A percentile compares a stretch with the other conserved stretches of the same genome.
Conservation (phyloP, 805 yeast species). For the Zygosaccharomyces kombuchaensis region DNA sequence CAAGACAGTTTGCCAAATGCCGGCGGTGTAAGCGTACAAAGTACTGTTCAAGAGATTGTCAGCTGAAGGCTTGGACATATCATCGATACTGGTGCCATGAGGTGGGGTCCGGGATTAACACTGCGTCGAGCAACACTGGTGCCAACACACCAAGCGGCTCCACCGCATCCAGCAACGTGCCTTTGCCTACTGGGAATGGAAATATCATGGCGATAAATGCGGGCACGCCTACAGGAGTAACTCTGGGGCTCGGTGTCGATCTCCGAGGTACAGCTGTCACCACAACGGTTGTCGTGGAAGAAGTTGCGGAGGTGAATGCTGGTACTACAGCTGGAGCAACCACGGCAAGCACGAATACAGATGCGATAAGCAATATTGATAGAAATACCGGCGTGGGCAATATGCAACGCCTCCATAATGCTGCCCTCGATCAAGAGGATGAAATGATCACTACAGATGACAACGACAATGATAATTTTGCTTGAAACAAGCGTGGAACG, state of each 20-base stretch:
- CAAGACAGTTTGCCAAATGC: constrained; percentile 92
- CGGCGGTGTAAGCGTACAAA: constrained; percentile 91
- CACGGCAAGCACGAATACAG: constrained; percentile 8
- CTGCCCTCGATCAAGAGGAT: constrained; percentile 9
- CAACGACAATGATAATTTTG: constrained; percentile 7
- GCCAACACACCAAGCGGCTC: constrained; percentile 18
- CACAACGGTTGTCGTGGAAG: not conserved
- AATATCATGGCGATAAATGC: constrained; percentile 2
- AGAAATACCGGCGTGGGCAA: constrained; percentile 5
- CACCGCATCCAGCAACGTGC: constrained; percentile 5
- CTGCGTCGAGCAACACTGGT: constrained; percentile 19
- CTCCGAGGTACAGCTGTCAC: not conserved
- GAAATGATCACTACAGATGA: constrained; percentile 11
- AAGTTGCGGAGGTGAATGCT: constrained; percentile 3
- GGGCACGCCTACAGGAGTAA: not conserved
- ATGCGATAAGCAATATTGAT: constrained; percentile 5
- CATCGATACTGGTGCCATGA: constrained; percentile 92
- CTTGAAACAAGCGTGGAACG: not conserved
- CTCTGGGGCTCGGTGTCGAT: constrained; percentile 2
- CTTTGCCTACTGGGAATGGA: constrained; percentile 3
- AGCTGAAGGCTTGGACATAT: constrained; percentile 83
- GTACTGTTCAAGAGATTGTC: constrained; percentile 91
- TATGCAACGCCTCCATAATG: constrained; percentile 5
- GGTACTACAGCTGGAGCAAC: constrained; percentile 4
- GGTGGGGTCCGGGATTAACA: constrained; percentile 32